Evolutionary conservation across 768 basidiomycete genomes (phyloP).

Genomic region (Tephrocybe sp.): DNA sequence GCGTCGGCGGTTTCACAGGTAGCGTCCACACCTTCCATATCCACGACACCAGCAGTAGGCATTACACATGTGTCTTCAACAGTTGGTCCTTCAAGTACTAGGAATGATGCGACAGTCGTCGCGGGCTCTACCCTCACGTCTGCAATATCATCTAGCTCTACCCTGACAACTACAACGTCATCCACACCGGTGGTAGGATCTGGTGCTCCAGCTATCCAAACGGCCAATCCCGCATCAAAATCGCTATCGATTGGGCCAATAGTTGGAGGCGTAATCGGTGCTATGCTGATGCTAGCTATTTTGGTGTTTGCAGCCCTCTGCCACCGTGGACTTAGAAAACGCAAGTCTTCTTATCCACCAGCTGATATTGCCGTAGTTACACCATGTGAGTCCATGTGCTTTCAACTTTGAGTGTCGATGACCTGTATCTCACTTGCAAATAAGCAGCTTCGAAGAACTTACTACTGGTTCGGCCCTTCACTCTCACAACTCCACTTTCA

Average conservation of each 20-base stretch:
- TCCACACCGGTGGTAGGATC: no score
- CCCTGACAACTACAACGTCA: no score
- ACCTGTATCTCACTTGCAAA: background rate
- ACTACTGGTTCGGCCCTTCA: background rate
- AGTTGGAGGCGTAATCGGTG: conserved; percentile 5
- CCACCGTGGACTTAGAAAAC: background rate
- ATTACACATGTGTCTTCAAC: background rate
- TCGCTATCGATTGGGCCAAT: conserved; percentile 1
- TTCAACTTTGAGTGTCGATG: no score
- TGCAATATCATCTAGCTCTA: no score
- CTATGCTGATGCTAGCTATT: background rate
- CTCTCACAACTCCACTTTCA: background rate
- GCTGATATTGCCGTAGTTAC: background rate
- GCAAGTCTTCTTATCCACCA: no score
- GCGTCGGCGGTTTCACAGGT: background rate
- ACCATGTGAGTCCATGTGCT: background rate
- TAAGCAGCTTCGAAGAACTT: background rate
- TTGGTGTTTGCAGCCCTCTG: background rate
- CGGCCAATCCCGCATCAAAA: background rate
- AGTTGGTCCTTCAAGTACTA: background rate
- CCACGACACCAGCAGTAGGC: background rate
- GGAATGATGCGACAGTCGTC: background rate
- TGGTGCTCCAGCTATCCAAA: no score
- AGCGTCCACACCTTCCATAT: background rate
- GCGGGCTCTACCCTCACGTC: background rate